These are phyloP conservation scores for Coemansia asiatica DNA, from an alignment of 192 early-diverging fungal genomes.

Conservation along the genomic window DNA sequence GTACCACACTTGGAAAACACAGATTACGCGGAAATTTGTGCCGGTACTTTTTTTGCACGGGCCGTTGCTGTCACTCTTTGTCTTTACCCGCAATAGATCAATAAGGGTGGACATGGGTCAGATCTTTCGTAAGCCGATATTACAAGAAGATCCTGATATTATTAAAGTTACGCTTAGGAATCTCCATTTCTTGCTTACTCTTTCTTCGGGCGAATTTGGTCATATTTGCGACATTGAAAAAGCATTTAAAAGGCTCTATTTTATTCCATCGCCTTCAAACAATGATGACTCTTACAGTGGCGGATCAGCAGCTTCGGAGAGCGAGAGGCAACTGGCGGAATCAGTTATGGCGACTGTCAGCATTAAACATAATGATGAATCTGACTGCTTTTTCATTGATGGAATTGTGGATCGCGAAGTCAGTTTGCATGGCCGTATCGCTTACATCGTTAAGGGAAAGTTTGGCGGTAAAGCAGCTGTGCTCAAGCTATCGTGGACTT, in stretches of 20 bases:
- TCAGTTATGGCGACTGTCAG: background rate
- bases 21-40: slow-evolving; percentile 14
- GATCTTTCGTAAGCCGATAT: background rate
- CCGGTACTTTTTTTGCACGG: slow-evolving; percentile 3
- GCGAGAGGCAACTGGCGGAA: background rate
- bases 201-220: background rate
- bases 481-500: slow-evolving; percentile 13
- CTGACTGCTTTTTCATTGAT: background rate
- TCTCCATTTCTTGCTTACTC: background rate
- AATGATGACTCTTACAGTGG: no score
- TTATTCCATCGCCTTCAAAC: no score
- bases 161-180: background rate
- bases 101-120: background rate
- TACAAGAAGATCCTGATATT: no score
- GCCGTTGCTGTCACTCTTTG: background rate
- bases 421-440: background rate
- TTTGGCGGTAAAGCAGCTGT: background rate
- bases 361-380: background rate
- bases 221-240: slow-evolving; percentile 9
- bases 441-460: background rate
- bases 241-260: no score
- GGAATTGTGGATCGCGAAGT: background rate
- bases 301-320: no score
- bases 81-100: background rate
- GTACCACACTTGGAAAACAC: slow-evolving; percentile 13